Base-by-base conservation (phyloP, 768 basidiomycete species). In the Clitopilus hobsonii region DNA sequence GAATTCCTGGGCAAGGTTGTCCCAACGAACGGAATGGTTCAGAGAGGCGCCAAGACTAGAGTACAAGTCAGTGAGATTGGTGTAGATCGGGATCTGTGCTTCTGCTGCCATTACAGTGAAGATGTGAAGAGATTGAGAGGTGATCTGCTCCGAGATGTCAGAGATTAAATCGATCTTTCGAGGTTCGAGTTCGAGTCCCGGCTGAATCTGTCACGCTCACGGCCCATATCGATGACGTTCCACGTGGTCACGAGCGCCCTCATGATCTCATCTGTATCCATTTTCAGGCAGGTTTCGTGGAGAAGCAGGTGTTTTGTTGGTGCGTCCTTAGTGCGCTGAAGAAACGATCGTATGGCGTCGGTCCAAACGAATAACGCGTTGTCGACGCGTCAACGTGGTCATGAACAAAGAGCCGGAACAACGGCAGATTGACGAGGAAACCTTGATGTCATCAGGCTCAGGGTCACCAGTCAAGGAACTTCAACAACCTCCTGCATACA, bases 1-100 rank as follows among this genome's bases (percentile, higher is more conserved):
- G 65, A 89, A 92, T 61, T 87, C 78, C 23, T 76, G 71, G 1
- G 77, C 76, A 30, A 91, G 79, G 25, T 76, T 69, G 59, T 83
- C 75, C 85, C 86, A 91, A 41, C 85, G 76, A 48, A 70, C 69
- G 54, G 77, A 78, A 61, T 88, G 82, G 38, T 77, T 74, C 50
- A 86, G 60, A 2, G 83, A 80, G 2, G 79, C 77, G 2, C 78
- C 77, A 3, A 82, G 65, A 58, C 75, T 79, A 3, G 74, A 73
- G 58, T 85, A 83, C 1, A 87, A 73, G 47, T 85, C 75, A 14
- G 71, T 70, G 53, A 89, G 76, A 47, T 76, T 77, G 6, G 77
- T 80, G 62, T 80, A 85, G 6, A 89, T 65, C 0, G 88, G 86
- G 56, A 90, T 82, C 2, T 77, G 73, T 53, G 80, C 73, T 58